These are phyloP conservation scores for Perkinsus marinus DNA, from an alignment of 169 alveolate species.

Conservation along the genomic window DNA sequence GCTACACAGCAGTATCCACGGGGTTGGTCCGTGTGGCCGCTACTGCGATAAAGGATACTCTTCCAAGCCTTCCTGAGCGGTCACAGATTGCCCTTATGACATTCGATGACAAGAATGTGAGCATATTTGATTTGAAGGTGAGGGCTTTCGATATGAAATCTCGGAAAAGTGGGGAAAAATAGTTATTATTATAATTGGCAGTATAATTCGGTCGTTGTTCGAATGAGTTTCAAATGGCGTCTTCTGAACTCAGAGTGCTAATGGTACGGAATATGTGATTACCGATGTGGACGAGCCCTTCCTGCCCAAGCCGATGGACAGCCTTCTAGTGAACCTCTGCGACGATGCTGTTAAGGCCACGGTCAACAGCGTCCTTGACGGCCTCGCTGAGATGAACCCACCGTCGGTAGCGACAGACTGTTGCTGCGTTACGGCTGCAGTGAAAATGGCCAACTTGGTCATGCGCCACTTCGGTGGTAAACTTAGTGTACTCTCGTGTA, in stretches of 20 bases:
- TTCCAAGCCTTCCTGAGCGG: not conserved
- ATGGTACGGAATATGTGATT: not conserved
- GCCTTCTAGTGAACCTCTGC: not conserved
- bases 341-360: not conserved
- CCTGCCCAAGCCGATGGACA: not conserved
- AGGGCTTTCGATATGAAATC: not conserved
- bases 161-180: too few relatives aligned
- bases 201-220: too few relatives aligned
- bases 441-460: not conserved
- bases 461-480: not conserved
- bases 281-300: not conserved
- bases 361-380: not conserved
- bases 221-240: not conserved
- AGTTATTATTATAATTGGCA: too few relatives aligned
- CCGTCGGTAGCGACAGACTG: not conserved
- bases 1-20: constrained; percentile 61
- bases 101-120: not conserved
- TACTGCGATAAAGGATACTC: constrained; percentile 47
- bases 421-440: not conserved
- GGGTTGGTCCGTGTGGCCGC: constrained; percentile 71
- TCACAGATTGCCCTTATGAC: not conserved
- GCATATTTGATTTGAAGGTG: not conserved
- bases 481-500: not conserved
- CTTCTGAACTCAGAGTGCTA: not conserved
- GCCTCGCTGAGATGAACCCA: not conserved